Conservation (phyloP, 2,329 filamentous ascomycete species). For the Chrysoporthe cubensis region DNA sequence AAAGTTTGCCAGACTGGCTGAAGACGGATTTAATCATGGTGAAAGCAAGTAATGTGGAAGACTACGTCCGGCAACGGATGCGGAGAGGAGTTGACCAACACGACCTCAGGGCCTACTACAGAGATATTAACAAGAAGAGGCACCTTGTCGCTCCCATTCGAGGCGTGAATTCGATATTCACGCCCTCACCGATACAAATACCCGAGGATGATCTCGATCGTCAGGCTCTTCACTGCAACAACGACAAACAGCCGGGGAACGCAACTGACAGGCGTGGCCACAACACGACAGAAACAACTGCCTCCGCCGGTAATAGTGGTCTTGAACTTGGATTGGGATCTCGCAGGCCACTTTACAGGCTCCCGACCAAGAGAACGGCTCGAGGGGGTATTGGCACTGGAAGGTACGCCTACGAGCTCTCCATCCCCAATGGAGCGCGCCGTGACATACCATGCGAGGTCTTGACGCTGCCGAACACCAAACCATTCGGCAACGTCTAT, state of each 20-base stretch:
- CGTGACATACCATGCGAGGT: neutral
- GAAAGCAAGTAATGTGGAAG: slow-evolving; percentile 8
- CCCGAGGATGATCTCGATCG: neutral
- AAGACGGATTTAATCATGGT: slow-evolving; percentile 6
- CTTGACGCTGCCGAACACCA: neutral
- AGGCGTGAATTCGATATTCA: slow-evolving; percentile 22
- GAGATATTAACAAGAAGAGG: slow-evolving; percentile 17
- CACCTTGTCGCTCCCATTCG: slow-evolving; percentile 23
- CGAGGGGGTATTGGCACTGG: slow-evolving; percentile 1
- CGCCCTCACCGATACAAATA: neutral
- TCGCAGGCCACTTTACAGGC: slow-evolving; percentile 18
- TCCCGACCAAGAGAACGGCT: neutral
- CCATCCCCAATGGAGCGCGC: neutral
- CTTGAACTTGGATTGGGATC: neutral
- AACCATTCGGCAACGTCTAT: slow-evolving; percentile 8
- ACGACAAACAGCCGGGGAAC: neutral
- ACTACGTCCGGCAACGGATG: slow-evolving; percentile 19
- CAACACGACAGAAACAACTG: neutral
- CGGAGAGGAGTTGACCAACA: slow-evolving; percentile 16
- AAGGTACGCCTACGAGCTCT: slow-evolving; percentile 24
- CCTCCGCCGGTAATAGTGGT: neutral
- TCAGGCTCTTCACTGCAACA: neutral
- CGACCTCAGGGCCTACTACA: slow-evolving; percentile 26
- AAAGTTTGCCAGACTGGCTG: slow-evolving; percentile 22
- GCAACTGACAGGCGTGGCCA: neutral